Base-by-base conservation (phyloP, 2,329 filamentous ascomycete species). In the Phyllosticta paracitricarpa region DNA sequence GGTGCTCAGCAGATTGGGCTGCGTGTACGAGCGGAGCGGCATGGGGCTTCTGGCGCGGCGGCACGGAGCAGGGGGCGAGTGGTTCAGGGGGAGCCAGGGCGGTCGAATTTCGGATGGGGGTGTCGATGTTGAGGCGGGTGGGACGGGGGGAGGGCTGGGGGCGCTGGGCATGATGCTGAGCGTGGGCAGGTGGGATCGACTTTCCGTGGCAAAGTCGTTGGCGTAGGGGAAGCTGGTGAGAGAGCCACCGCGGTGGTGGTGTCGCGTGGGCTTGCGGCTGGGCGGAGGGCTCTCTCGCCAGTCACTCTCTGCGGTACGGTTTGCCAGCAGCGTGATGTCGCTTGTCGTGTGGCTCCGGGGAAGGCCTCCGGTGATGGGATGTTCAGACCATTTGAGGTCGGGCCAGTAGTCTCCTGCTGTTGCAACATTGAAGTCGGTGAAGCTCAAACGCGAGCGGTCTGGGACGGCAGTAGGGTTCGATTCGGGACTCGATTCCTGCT, bases 281-380 rank as follows among this genome's bases (percentile, higher is more conserved):
- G 24, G 10, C 3, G 55, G 51, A 40, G 51, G 30, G 9, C 25
- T 33, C 52, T 30, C 14, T 48, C 40, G 12, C 40, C 25, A 22
- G 28, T 14, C 28, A 8, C 6, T 8, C 28, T 30, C 26, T 9
- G 54, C 12, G 1, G 48, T n/a, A 10, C 28, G 52, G 5, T 48
- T 35, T 17, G 48, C 22, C 28, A 53, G 48, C 4, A 54, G 30
- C 14, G 59, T 54, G 12, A 61, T 57, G 59, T 61, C 35, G 54
- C 54, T 57, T 7, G 33, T 54, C 12, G 59, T 61, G 10, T 61
- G 59, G 51, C 59, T 61, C 9, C 55, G 30, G 17, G 54, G 48
- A 1, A 61, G 59, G n/a, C 59, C 35, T n/a, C 33, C 24, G 19
- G 25, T 24, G n/a, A 25, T 19, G 5, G 19, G 55, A 6, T 28